These are phyloP conservation scores for Fusarium nematophilum DNA, from an alignment of 2,329 filamentous ascomycete genomes.

Conservation along the genomic window DNA sequence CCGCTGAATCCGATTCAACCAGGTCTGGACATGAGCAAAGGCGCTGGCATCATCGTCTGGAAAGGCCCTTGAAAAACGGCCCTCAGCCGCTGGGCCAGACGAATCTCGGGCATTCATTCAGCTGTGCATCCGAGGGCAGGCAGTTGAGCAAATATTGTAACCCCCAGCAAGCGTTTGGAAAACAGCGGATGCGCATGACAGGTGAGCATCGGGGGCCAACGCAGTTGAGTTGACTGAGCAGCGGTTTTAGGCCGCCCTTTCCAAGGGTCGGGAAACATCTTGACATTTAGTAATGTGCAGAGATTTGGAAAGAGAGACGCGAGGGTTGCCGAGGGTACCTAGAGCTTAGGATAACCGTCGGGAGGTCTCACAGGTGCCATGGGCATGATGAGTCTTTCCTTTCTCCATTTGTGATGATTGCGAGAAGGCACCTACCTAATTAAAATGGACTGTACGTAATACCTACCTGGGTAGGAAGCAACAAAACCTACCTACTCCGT, in stretches of 20 bases:
- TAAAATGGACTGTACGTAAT: too few relatives aligned
- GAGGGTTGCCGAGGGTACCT: too few relatives aligned
- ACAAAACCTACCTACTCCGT: too few relatives aligned
- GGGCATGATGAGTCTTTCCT: too few relatives aligned
- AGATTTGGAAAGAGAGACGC: too few relatives aligned
- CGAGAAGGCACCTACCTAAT: too few relatives aligned
- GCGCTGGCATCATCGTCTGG: neutral
- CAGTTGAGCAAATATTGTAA: neutral
- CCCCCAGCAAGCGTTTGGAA: neutral
- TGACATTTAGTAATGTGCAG: too few relatives aligned
- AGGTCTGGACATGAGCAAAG: conserved; percentile 17
- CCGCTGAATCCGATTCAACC: conserved; percentile 11
- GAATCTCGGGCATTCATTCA: conserved; percentile 12
- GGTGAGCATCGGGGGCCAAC: neutral
- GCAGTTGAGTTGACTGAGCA: neutral
- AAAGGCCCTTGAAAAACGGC: neutral
- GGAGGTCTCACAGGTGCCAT: too few relatives aligned
- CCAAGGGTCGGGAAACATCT: neutral
- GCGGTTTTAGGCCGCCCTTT: neutral
- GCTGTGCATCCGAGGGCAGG: neutral
- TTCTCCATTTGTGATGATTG: too few relatives aligned
- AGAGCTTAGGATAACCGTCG: too few relatives aligned
- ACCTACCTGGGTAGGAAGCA: too few relatives aligned
- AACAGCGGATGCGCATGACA: neutral
- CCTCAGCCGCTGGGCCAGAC: neutral